Base-by-base conservation (phyloP, 2,329 filamentous ascomycete genomes). In the Cryphonectria naterciae region DNA sequence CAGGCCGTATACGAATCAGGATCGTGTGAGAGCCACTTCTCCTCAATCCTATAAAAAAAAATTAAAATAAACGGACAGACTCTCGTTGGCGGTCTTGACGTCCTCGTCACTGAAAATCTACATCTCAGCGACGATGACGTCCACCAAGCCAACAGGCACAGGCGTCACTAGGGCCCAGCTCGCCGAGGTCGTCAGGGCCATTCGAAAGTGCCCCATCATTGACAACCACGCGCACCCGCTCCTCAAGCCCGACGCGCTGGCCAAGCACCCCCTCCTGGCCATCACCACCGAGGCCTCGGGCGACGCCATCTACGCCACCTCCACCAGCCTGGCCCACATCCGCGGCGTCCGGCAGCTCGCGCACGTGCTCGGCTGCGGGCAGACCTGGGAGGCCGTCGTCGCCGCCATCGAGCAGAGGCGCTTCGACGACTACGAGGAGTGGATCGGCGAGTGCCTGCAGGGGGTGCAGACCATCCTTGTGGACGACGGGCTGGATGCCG, bases 141-240 rank as follows among this genome's bases (percentile, higher is more conserved):
- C 56, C 32, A 61, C 63, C 37, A 62, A 69, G 11, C 22, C 71
- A 22, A 63, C 69, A 49, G 60, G 37, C 28, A 65, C 46, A 32
- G 72, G 72, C 56, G 72, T 73, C 61, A 67, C 72, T 35, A 70
- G 62, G 70, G 70, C 75, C 6, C 77, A 80, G 71, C 69, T 80
- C 3, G 75, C 76, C 58, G 75, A 78, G 69, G 76, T 83, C 10
- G 76, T 76, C 43, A 77, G 76, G 25, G 83, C 82, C 67, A 87
- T 90, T 70, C 79, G 82, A 39, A 82, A 77, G 28, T 88, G 85
- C 32, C 91, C 91, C 3, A 88, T 93, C 75, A 89, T 94, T 78
- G 92, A 94, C 80, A 89, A 92, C 75, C 91, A 93, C 77, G 90
- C 89, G 2, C 91, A 93, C 74, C 91, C 91, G 39, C 83, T 94